Conservation (phyloP, 257 asterid genomes). For the Capsicum pubescens region DNA sequence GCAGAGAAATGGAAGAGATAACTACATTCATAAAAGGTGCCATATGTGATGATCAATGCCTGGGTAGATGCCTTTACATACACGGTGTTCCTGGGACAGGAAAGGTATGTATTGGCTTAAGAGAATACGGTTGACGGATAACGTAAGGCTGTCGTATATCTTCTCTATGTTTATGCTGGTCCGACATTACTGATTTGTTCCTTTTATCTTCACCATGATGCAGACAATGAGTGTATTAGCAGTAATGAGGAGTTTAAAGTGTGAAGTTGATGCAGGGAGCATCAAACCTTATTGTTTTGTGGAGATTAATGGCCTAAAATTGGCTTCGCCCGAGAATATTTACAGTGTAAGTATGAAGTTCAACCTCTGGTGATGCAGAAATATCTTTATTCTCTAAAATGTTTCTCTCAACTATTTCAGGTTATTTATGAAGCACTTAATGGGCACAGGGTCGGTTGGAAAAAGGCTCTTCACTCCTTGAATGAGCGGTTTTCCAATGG, state of each 20-base stretch:
- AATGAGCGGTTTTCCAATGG: slow-evolving; percentile 83
- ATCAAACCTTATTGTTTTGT: slow-evolving; percentile 84
- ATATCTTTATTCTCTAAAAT: not conserved
- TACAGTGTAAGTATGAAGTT: slow-evolving; percentile 63
- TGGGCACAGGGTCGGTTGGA: slow-evolving; percentile 95
- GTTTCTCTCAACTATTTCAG: slow-evolving; percentile 53
- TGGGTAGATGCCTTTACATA: slow-evolving; percentile 92
- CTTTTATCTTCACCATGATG: slow-evolving; percentile 43
- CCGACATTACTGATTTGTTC: slow-evolving; percentile 11
- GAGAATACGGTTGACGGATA: not conserved
- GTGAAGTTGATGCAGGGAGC: slow-evolving; percentile 85
- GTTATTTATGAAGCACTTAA: slow-evolving; percentile 87
- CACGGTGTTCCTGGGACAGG: slow-evolving; percentile 99
- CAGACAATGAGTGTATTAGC: slow-evolving; percentile 97
- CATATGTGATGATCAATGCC: slow-evolving; percentile 85
- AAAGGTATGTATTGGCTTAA: slow-evolving; percentile 56
- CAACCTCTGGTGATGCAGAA: slow-evolving; percentile 19
- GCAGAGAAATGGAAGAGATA: slow-evolving; percentile 94
- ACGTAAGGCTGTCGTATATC: not conserved
- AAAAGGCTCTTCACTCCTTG: slow-evolving; percentile 82
- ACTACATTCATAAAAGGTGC: slow-evolving; percentile 84
- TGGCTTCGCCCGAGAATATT: slow-evolving; percentile 92
- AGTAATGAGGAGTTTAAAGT: slow-evolving; percentile 77
- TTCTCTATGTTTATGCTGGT: slow-evolving; percentile 28
- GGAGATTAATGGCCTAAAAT: slow-evolving; percentile 94